Conservation (phyloP, 208 protist species). For the Sergeia podlipaevii region DNA sequence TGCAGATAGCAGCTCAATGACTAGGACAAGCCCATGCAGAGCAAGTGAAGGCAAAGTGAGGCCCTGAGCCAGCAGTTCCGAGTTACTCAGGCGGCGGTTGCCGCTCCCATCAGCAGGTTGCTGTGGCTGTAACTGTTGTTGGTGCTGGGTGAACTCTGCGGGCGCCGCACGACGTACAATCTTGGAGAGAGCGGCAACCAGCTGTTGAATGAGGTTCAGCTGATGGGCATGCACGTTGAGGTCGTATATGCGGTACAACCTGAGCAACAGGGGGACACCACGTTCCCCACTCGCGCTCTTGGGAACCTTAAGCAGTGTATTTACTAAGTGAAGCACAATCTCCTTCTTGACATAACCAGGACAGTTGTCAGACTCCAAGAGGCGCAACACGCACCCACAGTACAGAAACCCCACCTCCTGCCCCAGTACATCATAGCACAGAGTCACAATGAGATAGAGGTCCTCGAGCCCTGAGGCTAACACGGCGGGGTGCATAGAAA, state of each 20-base stretch:
- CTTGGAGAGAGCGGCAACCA: slow-evolving; percentile 62
- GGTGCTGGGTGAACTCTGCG: slow-evolving; percentile 27
- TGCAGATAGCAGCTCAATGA: slow-evolving; percentile 49
- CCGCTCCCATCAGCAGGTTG: background rate
- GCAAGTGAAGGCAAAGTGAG: slow-evolving; percentile 75
- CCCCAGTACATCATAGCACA: slow-evolving; percentile 33
- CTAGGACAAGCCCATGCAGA: slow-evolving; percentile 59
- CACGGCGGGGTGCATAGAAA: slow-evolving; percentile 76
- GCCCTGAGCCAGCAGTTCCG: slow-evolving; percentile 1
- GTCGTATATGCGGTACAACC: slow-evolving; percentile 74
- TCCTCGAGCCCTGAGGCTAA: slow-evolving; percentile 88
- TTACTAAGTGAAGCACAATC: slow-evolving; percentile 78
- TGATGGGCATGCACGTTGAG: slow-evolving; percentile 74
- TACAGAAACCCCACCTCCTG: slow-evolving; percentile 93
- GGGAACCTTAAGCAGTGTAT: slow-evolving; percentile 43
- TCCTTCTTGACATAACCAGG: slow-evolving; percentile 83
- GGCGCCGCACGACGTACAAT: slow-evolving; percentile 68
- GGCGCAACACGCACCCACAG: slow-evolving; percentile 84
- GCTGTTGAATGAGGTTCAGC: slow-evolving; percentile 80
- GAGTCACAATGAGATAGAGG: slow-evolving; percentile 70
- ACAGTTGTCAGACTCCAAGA: slow-evolving; percentile 90
- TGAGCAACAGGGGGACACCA: slow-evolving; percentile 49
- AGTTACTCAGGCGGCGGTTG: background rate
- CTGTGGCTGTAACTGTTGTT: slow-evolving; percentile 18
- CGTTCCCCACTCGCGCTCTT: slow-evolving; percentile 1